Percentiles rank a stretch among this genome's conserved stretches.
These are phyloP conservation scores for Ogataea salicorniae DNA, from an alignment of 805 yeast genomes.

Conservation along the genomic window DNA sequence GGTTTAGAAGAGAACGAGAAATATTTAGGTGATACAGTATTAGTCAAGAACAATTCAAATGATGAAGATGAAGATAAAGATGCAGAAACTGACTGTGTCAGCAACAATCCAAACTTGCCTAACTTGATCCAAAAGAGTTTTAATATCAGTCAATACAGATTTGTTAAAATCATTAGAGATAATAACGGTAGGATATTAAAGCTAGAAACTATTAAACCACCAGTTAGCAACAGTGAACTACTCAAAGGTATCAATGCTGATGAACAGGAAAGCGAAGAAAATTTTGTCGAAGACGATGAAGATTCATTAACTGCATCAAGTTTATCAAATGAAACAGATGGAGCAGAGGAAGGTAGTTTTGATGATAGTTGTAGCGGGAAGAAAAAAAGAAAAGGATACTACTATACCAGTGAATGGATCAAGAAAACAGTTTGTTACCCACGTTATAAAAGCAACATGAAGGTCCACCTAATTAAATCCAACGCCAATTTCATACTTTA, in stretches of 20 bases:
- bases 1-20: not conserved
- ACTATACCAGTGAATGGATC: slow-evolving; percentile 31
- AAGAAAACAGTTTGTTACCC: slow-evolving; percentile 38
- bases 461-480: slow-evolving; percentile 28
- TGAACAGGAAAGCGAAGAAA: not conserved
- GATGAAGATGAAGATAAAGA: not conserved
- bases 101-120: slow-evolving; percentile 15
- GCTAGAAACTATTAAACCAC: slow-evolving; percentile 29
- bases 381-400: slow-evolving; percentile 1
- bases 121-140: slow-evolving; percentile 12
- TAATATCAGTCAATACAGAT: slow-evolving; percentile 22
- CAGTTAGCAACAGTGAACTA: not conserved
- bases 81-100: not conserved
- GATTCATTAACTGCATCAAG: too few relatives aligned
- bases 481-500: slow-evolving; percentile 21
- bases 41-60: not conserved
- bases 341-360: not conserved
- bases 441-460: slow-evolving; percentile 41
- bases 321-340: too few relatives aligned
- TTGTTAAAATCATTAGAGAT: slow-evolving; percentile 36
- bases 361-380: not conserved
- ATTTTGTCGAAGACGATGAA: not conserved
- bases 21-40: not conserved
- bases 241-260: not conserved
- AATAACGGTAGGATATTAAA: slow-evolving; percentile 35